phyloP scores from a whole-genome alignment of 2,329 filamentous ascomycete genomes.

The Calonectria pauciramosa region DNA sequence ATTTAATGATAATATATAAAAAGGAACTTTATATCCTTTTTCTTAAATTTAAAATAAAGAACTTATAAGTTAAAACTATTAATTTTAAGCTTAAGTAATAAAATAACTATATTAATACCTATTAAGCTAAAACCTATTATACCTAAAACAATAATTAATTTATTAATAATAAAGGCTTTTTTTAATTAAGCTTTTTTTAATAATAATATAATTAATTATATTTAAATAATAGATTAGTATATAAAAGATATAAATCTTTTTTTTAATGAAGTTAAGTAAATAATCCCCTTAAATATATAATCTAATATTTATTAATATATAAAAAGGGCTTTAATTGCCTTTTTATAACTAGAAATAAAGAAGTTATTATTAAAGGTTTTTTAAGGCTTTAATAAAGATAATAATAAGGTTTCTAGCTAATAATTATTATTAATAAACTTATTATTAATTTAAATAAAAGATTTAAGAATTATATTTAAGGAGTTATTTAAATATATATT shows the following conservation, averaged over 20 bases:
- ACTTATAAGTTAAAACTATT: background rate
- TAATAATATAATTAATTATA: background rate
- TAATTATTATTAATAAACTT: background rate
- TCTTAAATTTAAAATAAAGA: background rate
- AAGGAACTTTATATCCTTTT: background rate
- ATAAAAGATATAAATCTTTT: background rate
- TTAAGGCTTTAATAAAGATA: too few relatives aligned
- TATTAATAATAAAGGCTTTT: background rate
- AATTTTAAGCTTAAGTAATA: background rate
- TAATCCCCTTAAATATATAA: background rate
- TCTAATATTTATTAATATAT: too few relatives aligned
- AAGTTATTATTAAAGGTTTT: too few relatives aligned
- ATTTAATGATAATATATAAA: background rate
- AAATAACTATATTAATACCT: background rate
- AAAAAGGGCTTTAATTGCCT: too few relatives aligned
- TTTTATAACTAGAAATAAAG: too few relatives aligned
- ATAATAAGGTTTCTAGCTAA: background rate
- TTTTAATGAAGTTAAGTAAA: background rate
- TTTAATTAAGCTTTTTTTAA: background rate
- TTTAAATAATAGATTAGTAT: background rate
- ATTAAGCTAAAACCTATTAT: too few relatives aligned
- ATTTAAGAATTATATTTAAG: background rate
- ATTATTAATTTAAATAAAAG: background rate
- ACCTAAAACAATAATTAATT: background rate
- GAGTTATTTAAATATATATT: background rate